Percentiles rank a stretch among this genome's conserved stretches.
Conservation (phyloP, 768 basidiomycete genomes). For the Daedalea quercina region DNA sequence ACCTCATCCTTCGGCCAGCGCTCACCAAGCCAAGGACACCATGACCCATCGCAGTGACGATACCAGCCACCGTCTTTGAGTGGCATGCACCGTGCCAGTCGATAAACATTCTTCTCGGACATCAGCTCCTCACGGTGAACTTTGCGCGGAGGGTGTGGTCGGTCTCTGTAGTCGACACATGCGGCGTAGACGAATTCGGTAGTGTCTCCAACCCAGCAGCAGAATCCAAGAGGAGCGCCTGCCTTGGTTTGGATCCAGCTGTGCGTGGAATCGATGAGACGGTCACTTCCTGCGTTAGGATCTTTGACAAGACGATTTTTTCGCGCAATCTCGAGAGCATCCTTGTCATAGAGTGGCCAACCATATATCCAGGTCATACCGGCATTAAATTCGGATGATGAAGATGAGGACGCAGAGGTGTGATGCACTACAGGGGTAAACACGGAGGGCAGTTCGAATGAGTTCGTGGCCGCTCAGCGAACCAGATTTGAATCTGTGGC, state of each 20-base stretch:
- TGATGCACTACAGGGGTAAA: no score
- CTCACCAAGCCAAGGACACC: background rate
- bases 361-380: no score
- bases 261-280: no score
- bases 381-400: no score
- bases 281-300: no score
- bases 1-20: slow-evolving; percentile 3
- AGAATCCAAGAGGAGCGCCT: background rate
- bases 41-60: background rate
- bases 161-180: background rate
- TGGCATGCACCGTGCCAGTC: background rate
- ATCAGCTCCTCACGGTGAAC: background rate
- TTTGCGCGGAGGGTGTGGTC: background rate
- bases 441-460: no score
- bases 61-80: background rate
- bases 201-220: background rate
- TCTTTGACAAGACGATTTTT: no score
- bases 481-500: no score
- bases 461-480: no score
- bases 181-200: background rate
- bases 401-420: no score
- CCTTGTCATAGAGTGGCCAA: background rate
- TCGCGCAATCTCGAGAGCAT: no score
- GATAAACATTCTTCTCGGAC: background rate
- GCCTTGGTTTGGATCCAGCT: no score